These are phyloP conservation scores for Vanderwaltozyma yarrowii DNA, from an alignment of 805 yeast species.

Conservation along the genomic window DNA sequence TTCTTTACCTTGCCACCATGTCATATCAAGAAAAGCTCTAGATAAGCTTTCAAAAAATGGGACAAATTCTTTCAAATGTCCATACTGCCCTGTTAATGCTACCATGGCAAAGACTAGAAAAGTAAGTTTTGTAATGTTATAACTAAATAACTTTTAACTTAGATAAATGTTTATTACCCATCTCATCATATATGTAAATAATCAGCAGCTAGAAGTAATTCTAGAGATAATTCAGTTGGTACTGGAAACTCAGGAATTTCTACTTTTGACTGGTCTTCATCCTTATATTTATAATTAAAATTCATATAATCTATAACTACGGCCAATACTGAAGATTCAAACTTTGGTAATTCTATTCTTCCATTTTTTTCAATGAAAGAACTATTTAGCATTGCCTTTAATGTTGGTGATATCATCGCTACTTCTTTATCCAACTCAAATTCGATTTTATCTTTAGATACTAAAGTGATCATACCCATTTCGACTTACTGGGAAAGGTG, in stretches of 20 bases:
- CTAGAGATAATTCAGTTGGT: conserved; percentile 91
- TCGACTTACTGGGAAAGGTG: no score
- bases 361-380: conserved; percentile 52
- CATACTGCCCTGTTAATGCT: conserved; percentile 54
- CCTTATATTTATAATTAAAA: conserved; percentile 60
- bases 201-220: conserved; percentile 87
- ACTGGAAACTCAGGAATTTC: conserved; percentile 78
- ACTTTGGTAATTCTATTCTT: conserved; percentile 45
- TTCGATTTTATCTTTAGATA: conserved; percentile 62
- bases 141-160: conserved; percentile 1
- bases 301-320: conserved; percentile 80
- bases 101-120: conserved; percentile 32
- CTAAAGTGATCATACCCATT: conserved; percentile 43
- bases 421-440: conserved; percentile 60
- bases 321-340: conserved; percentile 61
- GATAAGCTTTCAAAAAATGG: conserved; percentile 35
- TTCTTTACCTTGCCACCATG: conserved; percentile 54
- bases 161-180: no score
- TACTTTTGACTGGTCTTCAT: conserved; percentile 30
- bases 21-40: conserved; percentile 46
- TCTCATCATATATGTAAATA: conserved; percentile 30
- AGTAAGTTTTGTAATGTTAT: conserved; percentile 34
- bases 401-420: conserved; percentile 61
- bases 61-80: conserved; percentile 50
- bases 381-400: conserved; percentile 45